Evolutionary conservation across 345 rosid species (phyloP).

Genomic region (Citrus australasica): DNA sequence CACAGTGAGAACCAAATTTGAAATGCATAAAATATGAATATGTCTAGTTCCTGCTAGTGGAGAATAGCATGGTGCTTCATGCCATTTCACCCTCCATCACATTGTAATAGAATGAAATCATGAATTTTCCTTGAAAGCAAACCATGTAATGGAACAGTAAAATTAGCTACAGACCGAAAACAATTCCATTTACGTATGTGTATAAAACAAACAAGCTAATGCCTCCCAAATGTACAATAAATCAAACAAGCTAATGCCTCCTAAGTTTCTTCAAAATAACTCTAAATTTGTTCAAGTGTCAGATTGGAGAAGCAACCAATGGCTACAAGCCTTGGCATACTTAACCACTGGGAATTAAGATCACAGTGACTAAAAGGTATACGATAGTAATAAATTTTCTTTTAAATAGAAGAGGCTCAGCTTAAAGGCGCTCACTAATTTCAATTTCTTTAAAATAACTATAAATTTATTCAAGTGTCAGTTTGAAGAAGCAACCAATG

Average conservation of each 20-base stretch:
- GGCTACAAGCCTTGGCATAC: not conserved
- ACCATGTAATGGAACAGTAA: not conserved
- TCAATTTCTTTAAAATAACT: not conserved
- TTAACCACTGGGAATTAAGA: not conserved
- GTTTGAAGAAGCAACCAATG: not conserved
- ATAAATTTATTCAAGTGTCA: not conserved
- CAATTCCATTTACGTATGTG: not conserved
- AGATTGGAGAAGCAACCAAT: not conserved
- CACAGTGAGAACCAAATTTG: conserved; percentile 7
- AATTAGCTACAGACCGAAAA: not conserved
- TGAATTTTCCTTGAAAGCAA: not conserved
- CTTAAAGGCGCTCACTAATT: too few species aligned
- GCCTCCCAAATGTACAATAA: not conserved
- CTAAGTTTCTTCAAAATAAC: not conserved
- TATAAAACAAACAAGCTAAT: not conserved
- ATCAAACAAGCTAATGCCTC: not conserved
- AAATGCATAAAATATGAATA: conserved; percentile 4
- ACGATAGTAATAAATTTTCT: not conserved
- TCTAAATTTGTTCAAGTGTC: not conserved
- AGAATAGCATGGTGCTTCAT: not conserved
- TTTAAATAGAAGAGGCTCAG: not conserved
- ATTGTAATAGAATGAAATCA: not conserved
- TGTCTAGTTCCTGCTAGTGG: not conserved
- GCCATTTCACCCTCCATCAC: not conserved
- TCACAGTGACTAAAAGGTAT: not conserved